Conservation (phyloP, 129 eudicot species). For the Lonicera japonica region DNA sequence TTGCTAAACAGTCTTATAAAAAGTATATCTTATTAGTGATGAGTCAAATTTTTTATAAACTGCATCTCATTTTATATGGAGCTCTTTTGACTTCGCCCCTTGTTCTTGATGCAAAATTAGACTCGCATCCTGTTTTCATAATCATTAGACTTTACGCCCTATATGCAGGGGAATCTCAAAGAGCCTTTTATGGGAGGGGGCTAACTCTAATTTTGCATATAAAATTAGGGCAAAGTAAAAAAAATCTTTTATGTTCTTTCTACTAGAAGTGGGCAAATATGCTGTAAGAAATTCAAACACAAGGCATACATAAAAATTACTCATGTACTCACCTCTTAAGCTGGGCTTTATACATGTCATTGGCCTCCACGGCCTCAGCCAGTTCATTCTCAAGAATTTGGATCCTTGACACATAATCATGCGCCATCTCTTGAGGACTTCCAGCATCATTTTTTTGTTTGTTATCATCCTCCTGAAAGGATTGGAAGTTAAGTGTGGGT, state of each 20-base stretch:
- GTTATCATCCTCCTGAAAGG: slow-evolving; percentile 19
- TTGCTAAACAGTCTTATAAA: too few relatives aligned
- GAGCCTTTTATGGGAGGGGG: not conserved
- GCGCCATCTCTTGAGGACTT: not conserved
- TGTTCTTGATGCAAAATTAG: too few relatives aligned
- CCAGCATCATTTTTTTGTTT: not conserved
- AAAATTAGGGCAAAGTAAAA: too few relatives aligned
- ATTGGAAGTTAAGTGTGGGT: not conserved
- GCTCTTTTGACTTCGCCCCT: too few relatives aligned
- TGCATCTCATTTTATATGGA: too few relatives aligned
- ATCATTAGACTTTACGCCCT: too few relatives aligned
- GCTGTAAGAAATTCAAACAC: not conserved
- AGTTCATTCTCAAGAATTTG: slow-evolving; percentile 49
- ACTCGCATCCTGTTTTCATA: too few relatives aligned
- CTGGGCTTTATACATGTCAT: slow-evolving; percentile 56
- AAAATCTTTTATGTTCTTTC: not conserved
- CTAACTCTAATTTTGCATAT: not conserved
- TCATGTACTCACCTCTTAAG: slow-evolving; percentile 35
- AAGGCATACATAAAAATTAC: not conserved
- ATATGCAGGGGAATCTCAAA: too few relatives aligned
- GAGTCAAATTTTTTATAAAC: too few relatives aligned
- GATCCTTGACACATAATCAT: slow-evolving; percentile 29
- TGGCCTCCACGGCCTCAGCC: slow-evolving; percentile 60
- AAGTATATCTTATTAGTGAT: too few relatives aligned
- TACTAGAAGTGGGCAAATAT: not conserved